Percentiles rank a stretch among this genome's conserved stretches.
phyloP scores from a whole-genome alignment of 345 rosid species.

The Draba incana region DNA sequence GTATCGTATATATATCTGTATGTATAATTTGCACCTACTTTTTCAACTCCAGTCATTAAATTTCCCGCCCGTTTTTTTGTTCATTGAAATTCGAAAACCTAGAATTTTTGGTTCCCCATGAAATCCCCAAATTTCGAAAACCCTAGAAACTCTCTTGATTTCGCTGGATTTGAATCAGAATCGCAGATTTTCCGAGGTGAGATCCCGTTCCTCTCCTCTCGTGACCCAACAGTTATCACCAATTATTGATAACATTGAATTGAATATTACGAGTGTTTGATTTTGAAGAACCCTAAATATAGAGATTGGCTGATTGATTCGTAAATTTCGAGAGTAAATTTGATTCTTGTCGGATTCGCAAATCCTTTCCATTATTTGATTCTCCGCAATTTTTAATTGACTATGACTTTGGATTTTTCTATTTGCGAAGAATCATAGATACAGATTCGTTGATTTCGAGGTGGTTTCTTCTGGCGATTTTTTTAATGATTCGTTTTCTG shows the following conservation, averaged over 20 bases:
- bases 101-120: background rate
- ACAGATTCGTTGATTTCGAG: constrained; percentile 18
- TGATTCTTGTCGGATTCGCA: constrained; percentile 20
- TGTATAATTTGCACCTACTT: background rate
- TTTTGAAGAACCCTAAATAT: constrained; percentile 19
- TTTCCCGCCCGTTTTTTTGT: background rate
- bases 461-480: too few relatives aligned
- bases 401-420: constrained; percentile 18
- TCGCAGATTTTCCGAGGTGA: constrained; percentile 21
- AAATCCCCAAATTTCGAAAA: background rate
- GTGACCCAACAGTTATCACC: constrained; percentile 17
- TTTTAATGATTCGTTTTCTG: too few relatives aligned
- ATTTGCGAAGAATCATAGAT: constrained; percentile 8
- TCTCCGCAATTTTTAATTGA: background rate
- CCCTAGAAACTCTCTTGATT: background rate
- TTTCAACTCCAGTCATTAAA: background rate
- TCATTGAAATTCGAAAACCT: background rate
- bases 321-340: constrained; percentile 24
- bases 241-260: background rate
- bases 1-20: background rate
- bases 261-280: background rate
- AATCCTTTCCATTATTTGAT: constrained; percentile 26
- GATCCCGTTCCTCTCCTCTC: background rate
- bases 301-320: constrained; percentile 27
- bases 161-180: constrained; percentile 14